Evolutionary conservation across 1,139 yeast species (phyloP).

Genomic region (Yamadazyma membranifaciens): DNA sequence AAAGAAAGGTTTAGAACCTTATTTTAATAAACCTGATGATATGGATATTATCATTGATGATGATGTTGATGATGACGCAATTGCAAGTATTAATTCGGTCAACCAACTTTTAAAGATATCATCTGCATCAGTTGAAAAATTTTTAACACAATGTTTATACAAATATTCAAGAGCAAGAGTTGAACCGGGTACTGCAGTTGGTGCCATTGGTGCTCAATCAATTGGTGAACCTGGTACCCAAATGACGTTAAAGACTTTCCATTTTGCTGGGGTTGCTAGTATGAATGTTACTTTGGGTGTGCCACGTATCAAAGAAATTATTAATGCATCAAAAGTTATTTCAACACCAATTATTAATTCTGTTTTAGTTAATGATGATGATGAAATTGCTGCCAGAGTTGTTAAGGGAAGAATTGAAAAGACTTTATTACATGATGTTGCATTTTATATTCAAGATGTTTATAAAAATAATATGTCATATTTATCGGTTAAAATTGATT

Average conservation of each 20-base stretch:
- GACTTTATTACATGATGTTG: slow-evolving; percentile 82
- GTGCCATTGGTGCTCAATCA: slow-evolving; percentile 98
- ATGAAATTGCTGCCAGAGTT: slow-evolving; percentile 97
- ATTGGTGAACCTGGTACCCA: slow-evolving; percentile 99
- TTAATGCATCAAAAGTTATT: slow-evolving; percentile 92
- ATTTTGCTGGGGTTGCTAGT: slow-evolving; percentile 99
- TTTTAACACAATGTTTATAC: slow-evolving; percentile 71
- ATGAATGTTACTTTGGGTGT: slow-evolving; percentile 99
- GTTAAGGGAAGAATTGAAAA: slow-evolving; percentile 97
- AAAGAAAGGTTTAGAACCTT: slow-evolving; percentile 43
- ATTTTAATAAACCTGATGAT: slow-evolving; percentile 38
- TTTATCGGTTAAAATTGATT: slow-evolving; percentile 78
- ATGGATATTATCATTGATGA: slow-evolving; percentile 19
- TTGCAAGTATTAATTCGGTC: slow-evolving; percentile 51
- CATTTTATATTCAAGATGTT: slow-evolving; percentile 89
- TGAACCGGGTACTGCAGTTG: slow-evolving; percentile 99
- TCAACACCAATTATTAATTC: slow-evolving; percentile 98
- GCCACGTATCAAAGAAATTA: slow-evolving; percentile 97
- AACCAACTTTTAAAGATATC: slow-evolving; percentile 77
- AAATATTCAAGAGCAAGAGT: slow-evolving; percentile 91
- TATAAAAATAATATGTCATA: slow-evolving; percentile 79
- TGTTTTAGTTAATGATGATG: slow-evolving; percentile 85
- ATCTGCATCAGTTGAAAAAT: slow-evolving; percentile 55
- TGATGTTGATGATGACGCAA: slow-evolving; percentile 41
- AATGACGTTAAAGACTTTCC: slow-evolving; percentile 98